Evolutionary conservation across 192 early-diverging fungal genomes (phyloP).

Genomic region (Coemansia biformis): DNA sequence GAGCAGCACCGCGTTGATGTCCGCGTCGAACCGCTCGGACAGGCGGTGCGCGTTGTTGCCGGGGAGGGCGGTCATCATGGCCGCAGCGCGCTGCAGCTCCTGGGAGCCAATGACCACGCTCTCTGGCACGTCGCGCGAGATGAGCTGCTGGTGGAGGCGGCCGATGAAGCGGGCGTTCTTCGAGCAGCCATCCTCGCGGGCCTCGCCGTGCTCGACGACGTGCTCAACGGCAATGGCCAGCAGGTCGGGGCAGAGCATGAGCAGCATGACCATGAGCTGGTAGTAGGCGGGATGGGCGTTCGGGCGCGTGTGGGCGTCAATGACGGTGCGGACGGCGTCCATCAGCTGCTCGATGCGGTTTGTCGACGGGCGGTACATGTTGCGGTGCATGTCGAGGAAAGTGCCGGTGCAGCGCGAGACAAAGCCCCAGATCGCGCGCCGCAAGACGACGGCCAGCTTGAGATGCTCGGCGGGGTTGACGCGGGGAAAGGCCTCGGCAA

Average conservation of each 20-base stretch:
- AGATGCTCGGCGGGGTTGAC: slow-evolving; percentile 69
- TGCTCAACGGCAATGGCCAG: slow-evolving; percentile 46
- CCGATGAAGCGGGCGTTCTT: slow-evolving; percentile 37
- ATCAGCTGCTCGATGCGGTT: slow-evolving; percentile 33
- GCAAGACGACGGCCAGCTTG: slow-evolving; percentile 67
- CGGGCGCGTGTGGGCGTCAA: slow-evolving; percentile 59
- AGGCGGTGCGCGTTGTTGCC: slow-evolving; percentile 40
- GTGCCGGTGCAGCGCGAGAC: slow-evolving; percentile 81
- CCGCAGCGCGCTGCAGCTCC: slow-evolving; percentile 38
- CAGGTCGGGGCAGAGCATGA: slow-evolving; percentile 79
- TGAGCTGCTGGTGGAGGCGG: slow-evolving; percentile 38
- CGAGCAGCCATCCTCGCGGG: slow-evolving; percentile 39
- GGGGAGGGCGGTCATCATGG: slow-evolving; percentile 32
- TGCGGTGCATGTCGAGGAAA: slow-evolving; percentile 72
- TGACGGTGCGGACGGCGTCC: slow-evolving; percentile 24
- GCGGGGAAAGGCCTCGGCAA: slow-evolving; percentile 41
- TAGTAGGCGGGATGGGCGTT: slow-evolving; percentile 69
- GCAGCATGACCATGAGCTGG: slow-evolving; percentile 82
- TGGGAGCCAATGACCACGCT: slow-evolving; percentile 29
- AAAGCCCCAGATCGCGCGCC: slow-evolving; percentile 88
- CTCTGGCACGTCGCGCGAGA: slow-evolving; percentile 37
- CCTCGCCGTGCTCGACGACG: slow-evolving; percentile 54
- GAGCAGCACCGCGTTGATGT: slow-evolving; percentile 38
- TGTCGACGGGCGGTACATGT: slow-evolving; percentile 26
- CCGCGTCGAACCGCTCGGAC: slow-evolving; percentile 35